Evolutionary conservation across 202 grass and related monocot genomes (phyloP), one percentile per base, ranked within the genome.

Genomic region (Carex arenaria): DNA sequence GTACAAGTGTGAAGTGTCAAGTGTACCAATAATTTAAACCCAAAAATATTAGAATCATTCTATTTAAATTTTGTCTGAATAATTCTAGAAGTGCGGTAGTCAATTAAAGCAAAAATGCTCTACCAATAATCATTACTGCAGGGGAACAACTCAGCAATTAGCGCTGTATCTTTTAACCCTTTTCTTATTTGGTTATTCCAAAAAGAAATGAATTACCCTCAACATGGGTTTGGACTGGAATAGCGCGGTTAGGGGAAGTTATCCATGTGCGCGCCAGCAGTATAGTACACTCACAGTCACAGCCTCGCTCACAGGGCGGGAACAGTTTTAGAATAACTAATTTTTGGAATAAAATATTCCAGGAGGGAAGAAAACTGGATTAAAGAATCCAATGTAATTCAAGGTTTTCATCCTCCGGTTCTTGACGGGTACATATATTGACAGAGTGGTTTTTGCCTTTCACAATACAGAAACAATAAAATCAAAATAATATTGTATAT

Each of bases 231-330:
- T 15, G 70, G 20, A 73, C 20, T 73, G 67, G 68, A 72, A 66
- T 57, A 38, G 61, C 38, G 62, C 17, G 43, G 42, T 47, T 3
- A 17, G 9, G 12, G 32, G 79, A 23, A 65, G 60, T 66, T 64
- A 67, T 49, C 43, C 59, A 82, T 82, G 79, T 82, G 81, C 66
- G 31, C 15, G 81, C 63, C 81, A 73, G 63, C 81, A 71, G 26
- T 76, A 55, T 76, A 55, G 22, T 26, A 76, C 14, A 56, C 3
- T 56, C 49, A 74, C 45, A 73, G 11, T 34, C 2, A 26, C 26
- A 0, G 26, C 43, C 43, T 45, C 43, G 9, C 43, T 64, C 61
- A 64, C 61, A 64, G 67, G 0, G 5, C 9, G 49, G 4, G 28
- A 56, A 56, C 30, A 76, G 72, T 30, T 31, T 10, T 55, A 26